Evolutionary conservation across 192 early-diverging fungal genomes (phyloP), one percentile per base, ranked within the genome.

Genomic region (Backusella parvicylindrica): DNA sequence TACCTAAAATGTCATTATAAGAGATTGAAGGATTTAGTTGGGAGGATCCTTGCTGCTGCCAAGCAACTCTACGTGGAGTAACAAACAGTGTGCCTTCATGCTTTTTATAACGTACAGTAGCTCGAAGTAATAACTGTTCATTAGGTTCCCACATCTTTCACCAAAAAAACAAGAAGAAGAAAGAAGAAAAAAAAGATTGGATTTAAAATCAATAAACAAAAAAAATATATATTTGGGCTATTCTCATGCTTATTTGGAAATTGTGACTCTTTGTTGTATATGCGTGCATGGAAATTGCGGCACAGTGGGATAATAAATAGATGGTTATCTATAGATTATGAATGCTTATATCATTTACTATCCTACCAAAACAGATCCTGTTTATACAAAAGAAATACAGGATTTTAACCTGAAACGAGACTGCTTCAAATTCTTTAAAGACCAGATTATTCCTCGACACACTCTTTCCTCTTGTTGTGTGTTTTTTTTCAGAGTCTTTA

Each of bases 81-180:
- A 76, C 79, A 69, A 81, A 81, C 67, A 81, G 56, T 8, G 79
- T 74, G 13, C 79, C 79, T 30, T 81, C 79, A 40, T 76, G 49
- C 63, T 81, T 81, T 53, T 81, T 81, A 63, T 77, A 81, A 40
- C 49, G 32, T 36, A 73, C 72, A n/a, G 64, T 30, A 18, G 75
- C 71, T 60, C 79, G 70, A 64, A 81, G 66, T 28, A 81, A 60
- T 36, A 81, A 65, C 53, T 81, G 75, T 64, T 81, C 79, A 47
- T 81, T 76, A 32, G 79, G 75, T 65, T 81, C 71, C 79, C 79
- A 81, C 79, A 81, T 81, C 32, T 33, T 32, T 28, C 15, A 28
- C 63, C 13, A 26, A 28, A 65, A 71, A 8, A 40, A 71, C 12
- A 49, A 71, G 31, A 49, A 50, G 12, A 47, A 71, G 11, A 47